These are phyloP conservation scores for Paraglomus brasilianum DNA, from an alignment of 192 early-diverging fungal species.

Conservation along the genomic window DNA sequence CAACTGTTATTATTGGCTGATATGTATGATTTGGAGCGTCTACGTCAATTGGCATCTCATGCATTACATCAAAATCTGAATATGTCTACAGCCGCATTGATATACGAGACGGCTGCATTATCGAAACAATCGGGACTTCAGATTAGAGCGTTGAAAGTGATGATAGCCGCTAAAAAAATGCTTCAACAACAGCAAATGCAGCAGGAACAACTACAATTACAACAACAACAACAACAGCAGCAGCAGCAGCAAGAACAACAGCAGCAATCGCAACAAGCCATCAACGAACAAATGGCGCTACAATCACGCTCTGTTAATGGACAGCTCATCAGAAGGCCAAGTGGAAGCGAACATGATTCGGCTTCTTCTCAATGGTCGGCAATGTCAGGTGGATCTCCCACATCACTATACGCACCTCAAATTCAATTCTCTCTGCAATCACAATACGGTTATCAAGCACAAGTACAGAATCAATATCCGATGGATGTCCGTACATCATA, in stretches of 20 bases:
- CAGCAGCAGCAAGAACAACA: not conserved
- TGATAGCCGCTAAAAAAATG: conserved; percentile 57
- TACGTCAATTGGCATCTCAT: conserved; percentile 57
- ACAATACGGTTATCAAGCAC: too few species aligned
- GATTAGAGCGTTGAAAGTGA: conserved; percentile 51
- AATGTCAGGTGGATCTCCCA: too few species aligned
- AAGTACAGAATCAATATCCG: too few species aligned
- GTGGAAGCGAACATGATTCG: too few species aligned
- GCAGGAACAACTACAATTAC: conserved; percentile 37
- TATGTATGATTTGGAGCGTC: conserved; percentile 54
- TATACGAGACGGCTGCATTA: conserved; percentile 64
- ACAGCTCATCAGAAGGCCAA: too few species aligned
- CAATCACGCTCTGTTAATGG: too few species aligned
- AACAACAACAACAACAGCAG: not conserved
- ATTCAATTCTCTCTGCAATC: too few species aligned
- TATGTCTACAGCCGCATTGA: conserved; percentile 60
- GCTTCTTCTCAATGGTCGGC: too few species aligned
- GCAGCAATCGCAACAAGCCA: not conserved
- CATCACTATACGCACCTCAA: too few species aligned
- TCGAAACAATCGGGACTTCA: conserved; percentile 64
- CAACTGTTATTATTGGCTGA: conserved; percentile 62
- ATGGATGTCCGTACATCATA: conserved; percentile 15
- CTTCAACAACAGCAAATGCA: conserved; percentile 45
- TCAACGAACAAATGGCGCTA: not conserved
- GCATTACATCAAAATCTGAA: conserved; percentile 61